A percentile compares a stretch with the other conserved stretches of the same genome.
Conservation (phyloP, 148 eudicot species). For the Nepenthes mirabilis region DNA sequence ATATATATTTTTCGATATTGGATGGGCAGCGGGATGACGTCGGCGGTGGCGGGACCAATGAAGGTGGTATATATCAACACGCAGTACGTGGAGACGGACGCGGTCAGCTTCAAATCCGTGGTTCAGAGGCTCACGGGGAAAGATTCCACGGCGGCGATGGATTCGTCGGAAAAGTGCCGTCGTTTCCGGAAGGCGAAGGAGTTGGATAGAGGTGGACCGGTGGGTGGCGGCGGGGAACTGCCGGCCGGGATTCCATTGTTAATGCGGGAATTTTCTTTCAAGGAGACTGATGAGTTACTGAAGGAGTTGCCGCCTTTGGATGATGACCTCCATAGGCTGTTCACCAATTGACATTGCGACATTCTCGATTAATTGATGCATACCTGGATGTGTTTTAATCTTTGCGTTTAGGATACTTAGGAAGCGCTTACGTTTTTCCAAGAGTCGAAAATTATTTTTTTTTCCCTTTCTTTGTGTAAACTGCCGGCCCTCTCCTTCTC, state of each 20-base stretch:
- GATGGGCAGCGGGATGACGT: background rate
- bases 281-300: constrained; percentile 17
- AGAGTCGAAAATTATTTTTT: no score
- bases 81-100: constrained; percentile 51
- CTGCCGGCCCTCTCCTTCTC: no score
- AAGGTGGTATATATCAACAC: constrained; percentile 56
- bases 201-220: no score
- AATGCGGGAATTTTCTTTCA: constrained; percentile 17
- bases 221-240: no score
- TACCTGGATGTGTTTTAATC: no score
- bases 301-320: constrained; percentile 28
- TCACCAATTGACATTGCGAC: no score
- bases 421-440: no score
- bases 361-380: no score
- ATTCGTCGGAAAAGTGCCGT: background rate
- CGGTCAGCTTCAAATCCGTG: constrained; percentile 52
- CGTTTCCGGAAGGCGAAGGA: no score
- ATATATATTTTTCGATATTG: no score
- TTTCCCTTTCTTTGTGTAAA: no score
- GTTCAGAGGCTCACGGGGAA: constrained; percentile 69
- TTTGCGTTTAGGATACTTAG: no score
- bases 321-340: constrained; percentile 12
- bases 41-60: constrained; percentile 10
- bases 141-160: constrained; percentile 10
- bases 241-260: constrained; percentile 1